phyloP scores from a whole-genome alignment of 371 early-diverging fungal genomes.

The Rhizopus arrhizus region DNA sequence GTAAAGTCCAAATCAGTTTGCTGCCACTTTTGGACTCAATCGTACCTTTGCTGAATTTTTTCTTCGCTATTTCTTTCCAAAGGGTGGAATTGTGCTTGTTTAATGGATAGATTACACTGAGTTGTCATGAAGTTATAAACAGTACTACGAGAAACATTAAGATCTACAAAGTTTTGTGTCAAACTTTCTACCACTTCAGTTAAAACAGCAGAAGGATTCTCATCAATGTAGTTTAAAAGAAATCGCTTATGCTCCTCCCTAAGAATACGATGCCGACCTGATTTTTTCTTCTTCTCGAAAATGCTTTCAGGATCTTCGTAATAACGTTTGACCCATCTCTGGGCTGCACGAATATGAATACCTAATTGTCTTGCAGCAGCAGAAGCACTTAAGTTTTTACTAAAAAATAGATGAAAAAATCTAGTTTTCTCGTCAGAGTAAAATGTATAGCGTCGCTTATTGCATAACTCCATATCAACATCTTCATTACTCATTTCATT shows the following conservation, averaged over 20 bases:
- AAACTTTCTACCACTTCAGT: slow-evolving; percentile 5
- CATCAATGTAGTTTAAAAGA: too few species aligned
- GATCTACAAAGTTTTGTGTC: slow-evolving; percentile 7
- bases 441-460: slow-evolving; percentile 25
- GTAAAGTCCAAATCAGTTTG: slow-evolving; percentile 15
- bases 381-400: slow-evolving; percentile 21
- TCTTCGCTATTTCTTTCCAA: slow-evolving; percentile 6
- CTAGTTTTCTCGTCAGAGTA: slow-evolving; percentile 27
- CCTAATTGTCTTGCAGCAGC: slow-evolving; percentile 23
- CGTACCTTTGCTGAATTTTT: slow-evolving; percentile 19
- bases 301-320: slow-evolving; percentile 26
- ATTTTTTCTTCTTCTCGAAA: slow-evolving; percentile 16
- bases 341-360: slow-evolving; percentile 23
- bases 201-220: slow-evolving; percentile 9
- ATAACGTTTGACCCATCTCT: slow-evolving; percentile 29
- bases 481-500: slow-evolving; percentile 12
- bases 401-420: slow-evolving; percentile 28
- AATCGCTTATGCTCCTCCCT: too few species aligned
- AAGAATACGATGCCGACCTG: slow-evolving; percentile 8
- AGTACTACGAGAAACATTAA: too few species aligned
- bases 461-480: slow-evolving; percentile 24
- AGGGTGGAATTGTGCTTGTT: slow-evolving; percentile 22
- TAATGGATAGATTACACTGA: slow-evolving; percentile 21
- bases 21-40: slow-evolving; percentile 24
- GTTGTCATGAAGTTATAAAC: too few species aligned